phyloP scores from a whole-genome alignment of 2,329 filamentous ascomycete genomes.

The Knufia petricola region DNA sequence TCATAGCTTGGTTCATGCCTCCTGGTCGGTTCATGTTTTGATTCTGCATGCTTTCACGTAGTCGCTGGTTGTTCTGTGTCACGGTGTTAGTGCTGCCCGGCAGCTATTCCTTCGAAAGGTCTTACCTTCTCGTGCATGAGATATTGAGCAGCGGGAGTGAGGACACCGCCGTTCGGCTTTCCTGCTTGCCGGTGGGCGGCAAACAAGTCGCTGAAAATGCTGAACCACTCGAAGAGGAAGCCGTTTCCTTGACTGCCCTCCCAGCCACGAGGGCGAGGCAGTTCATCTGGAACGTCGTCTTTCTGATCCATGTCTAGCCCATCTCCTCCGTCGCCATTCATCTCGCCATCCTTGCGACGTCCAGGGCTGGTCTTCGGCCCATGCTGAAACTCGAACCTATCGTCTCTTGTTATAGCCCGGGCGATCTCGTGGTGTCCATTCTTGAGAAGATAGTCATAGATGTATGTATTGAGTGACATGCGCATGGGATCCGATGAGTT shows the following conservation, averaged over 20 bases:
- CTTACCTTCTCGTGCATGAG: slow-evolving; percentile 72
- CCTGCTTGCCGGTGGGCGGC: slow-evolving; percentile 66
- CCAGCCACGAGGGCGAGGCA: slow-evolving; percentile 57
- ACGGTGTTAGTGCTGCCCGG: slow-evolving; percentile 12
- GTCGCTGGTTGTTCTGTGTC: slow-evolving; percentile 27
- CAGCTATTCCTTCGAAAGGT: background rate
- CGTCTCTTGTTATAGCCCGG: slow-evolving; percentile 56
- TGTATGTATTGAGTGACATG: slow-evolving; percentile 51
- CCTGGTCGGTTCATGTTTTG: slow-evolving; percentile 59
- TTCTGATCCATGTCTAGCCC: slow-evolving; percentile 76
- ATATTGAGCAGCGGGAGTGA: slow-evolving; percentile 56
- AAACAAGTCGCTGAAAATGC: slow-evolving; percentile 93
- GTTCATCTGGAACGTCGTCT: slow-evolving; percentile 67
- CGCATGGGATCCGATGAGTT: slow-evolving; percentile 28
- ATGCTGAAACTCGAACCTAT: slow-evolving; percentile 49
- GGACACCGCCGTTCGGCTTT: slow-evolving; percentile 37
- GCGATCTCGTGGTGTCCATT: slow-evolving; percentile 78
- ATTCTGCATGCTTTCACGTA: slow-evolving; percentile 67
- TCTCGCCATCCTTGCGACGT: slow-evolving; percentile 56
- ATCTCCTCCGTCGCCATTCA: slow-evolving; percentile 64
- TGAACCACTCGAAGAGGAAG: slow-evolving; percentile 97
- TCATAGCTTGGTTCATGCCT: slow-evolving; percentile 48
- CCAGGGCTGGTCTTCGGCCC: slow-evolving; percentile 57
- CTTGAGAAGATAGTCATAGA: slow-evolving; percentile 70
- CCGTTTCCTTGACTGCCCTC: slow-evolving; percentile 49